phyloP scores from a whole-genome alignment of 2,329 filamentous ascomycete species.

The Stagonosporopsis rhizophila region DNA sequence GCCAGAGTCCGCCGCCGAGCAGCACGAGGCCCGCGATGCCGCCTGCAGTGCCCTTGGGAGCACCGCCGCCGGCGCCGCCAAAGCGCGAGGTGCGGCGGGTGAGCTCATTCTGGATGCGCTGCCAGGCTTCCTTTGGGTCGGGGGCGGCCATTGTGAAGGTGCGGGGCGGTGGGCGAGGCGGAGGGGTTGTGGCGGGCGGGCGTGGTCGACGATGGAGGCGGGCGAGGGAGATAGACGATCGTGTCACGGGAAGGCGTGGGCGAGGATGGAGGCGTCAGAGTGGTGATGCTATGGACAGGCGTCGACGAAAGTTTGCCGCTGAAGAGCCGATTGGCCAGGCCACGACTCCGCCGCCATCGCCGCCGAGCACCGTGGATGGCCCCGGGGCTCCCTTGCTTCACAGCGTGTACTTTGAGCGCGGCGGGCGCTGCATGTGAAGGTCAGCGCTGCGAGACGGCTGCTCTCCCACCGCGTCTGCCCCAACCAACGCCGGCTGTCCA shows the following conservation, averaged over 20 bases:
- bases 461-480: not conserved
- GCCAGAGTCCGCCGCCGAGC: conserved; percentile 61
- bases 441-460: not conserved
- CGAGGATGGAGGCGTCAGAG: conserved; percentile 10
- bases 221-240: no score
- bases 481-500: not conserved
- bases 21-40: conserved; percentile 62
- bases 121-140: conserved; percentile 72
- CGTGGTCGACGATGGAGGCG: not conserved
- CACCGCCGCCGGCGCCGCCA: conserved; percentile 58
- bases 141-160: conserved; percentile 43
- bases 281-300: conserved; percentile 35
- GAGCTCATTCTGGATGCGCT: conserved; percentile 68
- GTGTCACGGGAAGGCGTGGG: not conserved
- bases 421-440: not conserved
- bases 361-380: no score
- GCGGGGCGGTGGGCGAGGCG: no score
- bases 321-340: conserved; percentile 24
- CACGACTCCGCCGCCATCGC: not conserved
- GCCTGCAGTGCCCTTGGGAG: conserved; percentile 61
- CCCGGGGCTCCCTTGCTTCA: not conserved
- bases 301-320: conserved; percentile 39
- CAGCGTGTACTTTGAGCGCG: not conserved
- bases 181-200: not conserved
- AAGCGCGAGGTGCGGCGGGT: conserved; percentile 54